Evolutionary conservation across 192 early-diverging fungal genomes (phyloP).

Genomic region (Phycomyces blakesleeanus): DNA sequence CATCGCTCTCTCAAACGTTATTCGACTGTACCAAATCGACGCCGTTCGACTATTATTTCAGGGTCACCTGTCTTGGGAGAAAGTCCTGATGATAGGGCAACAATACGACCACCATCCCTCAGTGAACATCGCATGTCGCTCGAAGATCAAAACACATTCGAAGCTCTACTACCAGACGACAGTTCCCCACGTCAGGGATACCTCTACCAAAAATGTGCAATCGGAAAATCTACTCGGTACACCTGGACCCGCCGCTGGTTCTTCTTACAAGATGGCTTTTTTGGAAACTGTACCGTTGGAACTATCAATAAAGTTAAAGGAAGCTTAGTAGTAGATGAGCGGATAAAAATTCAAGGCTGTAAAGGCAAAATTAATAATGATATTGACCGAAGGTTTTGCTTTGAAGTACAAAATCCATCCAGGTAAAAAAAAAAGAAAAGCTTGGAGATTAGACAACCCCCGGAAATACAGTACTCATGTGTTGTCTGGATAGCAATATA

Average conservation of each 20-base stretch:
- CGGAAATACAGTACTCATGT: constrained; percentile 3
- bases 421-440: constrained; percentile 41
- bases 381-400: constrained; percentile 67
- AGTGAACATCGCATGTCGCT: too few species aligned
- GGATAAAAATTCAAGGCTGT: constrained; percentile 54
- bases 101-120: too few species aligned
- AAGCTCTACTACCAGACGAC: constrained; percentile 3
- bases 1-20: constrained; percentile 25
- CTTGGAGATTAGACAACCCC: not conserved
- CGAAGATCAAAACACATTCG: not conserved
- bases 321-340: constrained; percentile 37
- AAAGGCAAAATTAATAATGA: constrained; percentile 45
- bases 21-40: not conserved
- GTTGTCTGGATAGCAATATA: constrained; percentile 8
- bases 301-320: constrained; percentile 38
- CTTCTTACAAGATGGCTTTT: constrained; percentile 55
- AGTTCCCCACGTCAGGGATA: constrained; percentile 63
- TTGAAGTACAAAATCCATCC: constrained; percentile 60
- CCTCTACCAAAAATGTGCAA: constrained; percentile 43
- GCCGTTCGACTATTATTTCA: not conserved
- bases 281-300: constrained; percentile 43
- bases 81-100: too few species aligned
- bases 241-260: constrained; percentile 60
- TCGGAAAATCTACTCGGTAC: constrained; percentile 40
- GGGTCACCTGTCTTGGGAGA: not conserved